These are phyloP conservation scores for Calcarisporium arbuscula DNA, from an alignment of 2,329 filamentous ascomycete genomes.

Conservation along the genomic window DNA sequence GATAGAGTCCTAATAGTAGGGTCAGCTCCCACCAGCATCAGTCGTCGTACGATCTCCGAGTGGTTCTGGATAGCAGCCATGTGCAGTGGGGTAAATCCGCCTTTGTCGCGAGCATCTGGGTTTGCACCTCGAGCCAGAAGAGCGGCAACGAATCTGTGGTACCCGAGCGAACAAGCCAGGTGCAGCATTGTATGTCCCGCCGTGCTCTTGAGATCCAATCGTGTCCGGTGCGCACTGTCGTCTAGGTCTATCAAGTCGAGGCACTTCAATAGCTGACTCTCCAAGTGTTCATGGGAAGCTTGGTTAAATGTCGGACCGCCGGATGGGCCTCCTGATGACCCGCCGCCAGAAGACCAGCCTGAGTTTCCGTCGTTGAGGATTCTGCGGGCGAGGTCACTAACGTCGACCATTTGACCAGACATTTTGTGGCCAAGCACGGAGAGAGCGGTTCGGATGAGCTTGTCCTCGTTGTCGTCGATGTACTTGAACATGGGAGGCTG, in stretches of 20 bases:
- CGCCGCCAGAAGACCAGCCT: constrained; percentile 42
- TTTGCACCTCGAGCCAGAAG: constrained; percentile 73
- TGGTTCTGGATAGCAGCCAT: constrained; percentile 73
- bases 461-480: constrained; percentile 62
- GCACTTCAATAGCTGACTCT: constrained; percentile 63
- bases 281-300: constrained; percentile 46
- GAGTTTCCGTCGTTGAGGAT: constrained; percentile 47
- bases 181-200: constrained; percentile 79
- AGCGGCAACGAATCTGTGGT: constrained; percentile 69
- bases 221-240: constrained; percentile 61
- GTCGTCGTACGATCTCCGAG: constrained; percentile 65
- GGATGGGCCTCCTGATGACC: constrained; percentile 30
- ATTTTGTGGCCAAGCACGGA: constrained; percentile 58
- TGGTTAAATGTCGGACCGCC: constrained; percentile 39
- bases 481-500: constrained; percentile 62
- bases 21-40: constrained; percentile 69
- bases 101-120: constrained; percentile 66
- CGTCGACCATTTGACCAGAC: constrained; percentile 56
- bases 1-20: constrained; percentile 62
- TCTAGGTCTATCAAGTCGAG: constrained; percentile 76
- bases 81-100: constrained; percentile 77
- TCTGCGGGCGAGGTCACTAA: constrained; percentile 54
- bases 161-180: constrained; percentile 67
- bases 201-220: constrained; percentile 56
- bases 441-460: constrained; percentile 62